A percentile compares a stretch with the other conserved stretches of the same genome.
These are phyloP conservation scores for Pezicula rhizophila DNA, from an alignment of 2,329 filamentous ascomycete genomes.

Conservation along the genomic window DNA sequence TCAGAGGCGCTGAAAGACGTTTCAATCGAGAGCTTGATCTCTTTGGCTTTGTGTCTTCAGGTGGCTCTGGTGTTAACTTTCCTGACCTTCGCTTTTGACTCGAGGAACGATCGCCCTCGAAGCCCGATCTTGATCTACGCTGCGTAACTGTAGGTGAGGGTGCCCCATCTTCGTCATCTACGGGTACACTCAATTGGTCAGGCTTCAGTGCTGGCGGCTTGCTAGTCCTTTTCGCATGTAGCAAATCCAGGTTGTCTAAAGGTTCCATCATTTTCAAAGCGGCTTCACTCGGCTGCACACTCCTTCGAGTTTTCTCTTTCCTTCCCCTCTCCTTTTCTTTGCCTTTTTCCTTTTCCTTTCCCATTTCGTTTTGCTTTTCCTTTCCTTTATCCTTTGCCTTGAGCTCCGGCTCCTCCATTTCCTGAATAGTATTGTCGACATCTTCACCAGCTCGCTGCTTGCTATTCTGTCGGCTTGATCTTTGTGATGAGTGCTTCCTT, in stretches of 20 bases:
- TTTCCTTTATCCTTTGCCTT: constrained; percentile 10
- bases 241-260: constrained; percentile 25
- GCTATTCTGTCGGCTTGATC: constrained; percentile 38
- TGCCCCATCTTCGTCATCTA: constrained; percentile 52
- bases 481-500: constrained; percentile 47
- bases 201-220: constrained; percentile 9
- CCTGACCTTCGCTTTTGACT: constrained; percentile 37
- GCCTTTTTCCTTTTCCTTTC: constrained; percentile 7
- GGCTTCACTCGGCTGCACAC: constrained; percentile 19
- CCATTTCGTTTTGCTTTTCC: constrained; percentile 1
- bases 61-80: constrained; percentile 41
- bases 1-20: constrained; percentile 46
- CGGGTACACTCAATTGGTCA: constrained; percentile 9
- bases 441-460: constrained; percentile 33
- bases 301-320: constrained; percentile 12
- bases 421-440: constrained; percentile 14
- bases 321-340: constrained; percentile 6
- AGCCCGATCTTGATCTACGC: constrained; percentile 40
- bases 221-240: constrained; percentile 14
- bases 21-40: constrained; percentile 54
- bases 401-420: constrained; percentile 16
- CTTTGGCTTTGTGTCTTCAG: constrained; percentile 39
- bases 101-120: constrained; percentile 17
- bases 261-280: constrained; percentile 24
- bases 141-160: constrained; percentile 65